These are phyloP conservation scores for Pontederia paniculata DNA, from an alignment of 176 grass and related monocot genomes.

Conservation along the genomic window DNA sequence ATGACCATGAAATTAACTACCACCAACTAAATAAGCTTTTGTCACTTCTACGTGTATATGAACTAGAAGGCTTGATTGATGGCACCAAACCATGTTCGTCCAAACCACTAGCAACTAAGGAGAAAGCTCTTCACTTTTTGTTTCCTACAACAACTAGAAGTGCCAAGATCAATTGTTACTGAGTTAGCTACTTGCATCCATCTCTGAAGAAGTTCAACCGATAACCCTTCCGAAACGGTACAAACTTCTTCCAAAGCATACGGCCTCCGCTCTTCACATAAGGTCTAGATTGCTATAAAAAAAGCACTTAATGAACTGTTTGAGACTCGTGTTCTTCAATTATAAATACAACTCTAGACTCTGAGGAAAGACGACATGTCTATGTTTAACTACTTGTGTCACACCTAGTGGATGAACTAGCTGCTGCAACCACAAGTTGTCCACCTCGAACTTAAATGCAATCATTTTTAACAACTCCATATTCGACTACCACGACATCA, in stretches of 20 bases:
- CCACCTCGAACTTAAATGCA: neutral
- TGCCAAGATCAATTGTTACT: neutral
- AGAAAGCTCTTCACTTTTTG: too few species aligned
- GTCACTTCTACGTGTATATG: too few species aligned
- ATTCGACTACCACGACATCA: neutral
- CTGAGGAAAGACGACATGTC: neutral
- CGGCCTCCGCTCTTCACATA: neutral
- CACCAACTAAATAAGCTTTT: too few species aligned
- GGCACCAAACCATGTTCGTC: too few species aligned
- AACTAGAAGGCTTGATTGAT: too few species aligned
- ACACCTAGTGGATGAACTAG: neutral
- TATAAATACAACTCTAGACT: neutral
- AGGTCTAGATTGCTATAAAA: neutral
- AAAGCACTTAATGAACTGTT: neutral
- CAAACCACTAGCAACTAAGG: too few species aligned
- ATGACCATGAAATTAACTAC: too few species aligned
- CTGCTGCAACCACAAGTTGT: neutral
- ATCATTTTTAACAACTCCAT: neutral
- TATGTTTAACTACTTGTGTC: neutral
- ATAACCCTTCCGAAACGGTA: too few species aligned
- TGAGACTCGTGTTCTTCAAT: neutral
- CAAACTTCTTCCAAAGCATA: too few species aligned
- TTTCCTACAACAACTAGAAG: neutral
- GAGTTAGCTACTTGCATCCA: neutral
- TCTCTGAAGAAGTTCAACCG: neutral